Base-by-base conservation (phyloP, 768 basidiomycete species). In the Pleurotus citrinopileatus region DNA sequence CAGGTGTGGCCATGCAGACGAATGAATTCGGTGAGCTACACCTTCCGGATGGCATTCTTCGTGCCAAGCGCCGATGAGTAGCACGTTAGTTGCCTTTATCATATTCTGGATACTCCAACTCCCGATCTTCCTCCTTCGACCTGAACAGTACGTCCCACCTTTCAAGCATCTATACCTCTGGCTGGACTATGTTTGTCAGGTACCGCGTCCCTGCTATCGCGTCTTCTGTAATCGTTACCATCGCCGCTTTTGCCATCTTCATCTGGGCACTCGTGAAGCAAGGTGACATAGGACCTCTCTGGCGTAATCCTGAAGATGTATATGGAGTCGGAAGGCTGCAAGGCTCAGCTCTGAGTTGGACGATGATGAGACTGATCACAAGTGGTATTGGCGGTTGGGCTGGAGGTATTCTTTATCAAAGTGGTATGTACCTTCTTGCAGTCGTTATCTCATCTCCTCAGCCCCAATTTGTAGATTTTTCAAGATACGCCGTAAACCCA, bases 331-430 rank as follows among this genome's bases (percentile, higher is more conserved):
- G 59, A 5, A 48, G 53, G 25, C 62, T 67, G 1, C 51, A 57
- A 15, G 64, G 67, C 9, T 57, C 64, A 3, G 53, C 53, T 4
- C 52, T 68, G 3, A 61, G 63, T 17, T 70, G 67, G 68, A 54
- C 59, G 3, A 68, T 70, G 65, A 65, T 68, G 64, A 53, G 67
- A 29, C 58, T 63, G 48, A 63, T 66, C 19, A 68, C 63, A 4
- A 64, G 68, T 55, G 67, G 67, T 2, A 66, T 70, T 17, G 68
- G 68, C 5, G 64, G 61, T 5, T 70, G 67, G 68, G 63, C 68
- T 7, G 67, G 68, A 27, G 67, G 65, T 55, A 62, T 62, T 12
- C 56, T 63, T 25, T 63, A 63, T 38, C 61, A 63, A 42, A 61
- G 60, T 52, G 61, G 61, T 63, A 25, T 22, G 54, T 29, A 5